Base-by-base conservation (phyloP, 2,329 filamentous ascomycete genomes). In the Beauveria scarabaeidicola region DNA sequence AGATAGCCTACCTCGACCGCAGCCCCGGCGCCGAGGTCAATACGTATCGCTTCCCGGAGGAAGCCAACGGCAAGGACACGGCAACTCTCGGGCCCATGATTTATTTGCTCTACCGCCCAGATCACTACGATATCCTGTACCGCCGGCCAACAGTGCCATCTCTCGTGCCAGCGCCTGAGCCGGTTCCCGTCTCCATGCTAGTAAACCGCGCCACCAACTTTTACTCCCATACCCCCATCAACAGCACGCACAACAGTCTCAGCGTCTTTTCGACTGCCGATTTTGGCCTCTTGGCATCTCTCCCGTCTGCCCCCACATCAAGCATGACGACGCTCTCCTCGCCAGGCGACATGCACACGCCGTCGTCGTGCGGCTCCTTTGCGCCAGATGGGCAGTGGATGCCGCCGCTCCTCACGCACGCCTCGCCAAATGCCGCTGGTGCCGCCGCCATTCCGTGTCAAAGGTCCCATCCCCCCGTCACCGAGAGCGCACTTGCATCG, bases 91-190 rank as follows among this genome's bases (percentile, higher is more conserved):
- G 77, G 0, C 77, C 79, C 27, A 77, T 82, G 36, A 82, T 87
- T 40, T 77, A 83, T 65, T 75, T 81, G 62, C 80, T 79, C 69
- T 92, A 76, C 81, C 86, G 77, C 70, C 95, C 77, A 46, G 91
- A 90, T 62, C 94, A 97, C 74, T 99, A 97, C 73, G 94, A 97
- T 72, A 86, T 99, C 62, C 81, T 97, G 38, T 99, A 99, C 77
- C 86, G 84, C 23, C 58, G 32, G 19, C 69, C 67, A 61, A 2
- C 63, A 9, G 62, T 8, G 52, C 61, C 48, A 61, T 63, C 50
- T 63, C 61, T 54, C 66, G 59, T 64, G 70, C 58, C 64, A 61
- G 69, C 57, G 10, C 41, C 41, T 2, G 41, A 21, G 25, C 61
- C 68, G 54, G 48, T 64, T 60, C 68, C 53, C 63, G 36, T 52